These are phyloP conservation scores for Floccularia luteovirens DNA, from an alignment of 768 basidiomycete genomes.

Conservation along the genomic window DNA sequence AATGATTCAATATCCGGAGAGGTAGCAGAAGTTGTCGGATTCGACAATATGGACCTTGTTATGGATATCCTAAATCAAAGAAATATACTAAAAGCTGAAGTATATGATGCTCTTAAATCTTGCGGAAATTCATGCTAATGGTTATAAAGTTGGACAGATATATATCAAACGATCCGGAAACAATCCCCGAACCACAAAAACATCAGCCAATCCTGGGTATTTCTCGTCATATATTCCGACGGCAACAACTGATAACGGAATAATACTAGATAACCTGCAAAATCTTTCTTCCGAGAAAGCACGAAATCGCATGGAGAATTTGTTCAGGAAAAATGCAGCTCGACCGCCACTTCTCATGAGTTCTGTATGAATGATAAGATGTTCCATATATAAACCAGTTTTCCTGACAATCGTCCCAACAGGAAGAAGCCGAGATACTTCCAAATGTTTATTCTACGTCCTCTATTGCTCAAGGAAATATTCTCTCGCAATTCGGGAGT, in stretches of 20 bases:
- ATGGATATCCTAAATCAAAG: slow-evolving; percentile 63
- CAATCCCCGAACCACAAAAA: not conserved
- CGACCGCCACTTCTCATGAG: slow-evolving; percentile 57
- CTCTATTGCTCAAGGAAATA: slow-evolving; percentile 46
- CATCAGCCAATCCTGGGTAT: not conserved
- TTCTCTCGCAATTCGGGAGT: slow-evolving; percentile 65
- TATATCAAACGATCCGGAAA: not conserved
- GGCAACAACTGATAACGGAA: not conserved
- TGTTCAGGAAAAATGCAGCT: slow-evolving; percentile 50
- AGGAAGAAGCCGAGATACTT: slow-evolving; percentile 49
- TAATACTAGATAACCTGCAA: slow-evolving; percentile 2
- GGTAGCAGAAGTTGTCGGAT: slow-evolving; percentile 75
- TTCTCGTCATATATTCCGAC: not conserved
- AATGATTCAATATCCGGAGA: slow-evolving; percentile 75
- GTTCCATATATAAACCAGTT: not conserved
- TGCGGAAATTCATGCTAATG: not conserved
- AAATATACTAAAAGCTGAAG: slow-evolving; percentile 36
- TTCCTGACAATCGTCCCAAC: slow-evolving; percentile 20
- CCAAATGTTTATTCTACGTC: slow-evolving; percentile 88
- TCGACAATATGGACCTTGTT: slow-evolving; percentile 75
- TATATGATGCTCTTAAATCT: slow-evolving; percentile 15
- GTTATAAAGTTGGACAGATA: not conserved
- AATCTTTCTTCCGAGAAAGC: slow-evolving; percentile 37
- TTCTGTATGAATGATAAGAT: slow-evolving; percentile 20
- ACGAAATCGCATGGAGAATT: slow-evolving; percentile 54